phyloP scores from a whole-genome alignment of 2,329 filamentous ascomycete genomes.

The Nannizziopsis barbatae region DNA sequence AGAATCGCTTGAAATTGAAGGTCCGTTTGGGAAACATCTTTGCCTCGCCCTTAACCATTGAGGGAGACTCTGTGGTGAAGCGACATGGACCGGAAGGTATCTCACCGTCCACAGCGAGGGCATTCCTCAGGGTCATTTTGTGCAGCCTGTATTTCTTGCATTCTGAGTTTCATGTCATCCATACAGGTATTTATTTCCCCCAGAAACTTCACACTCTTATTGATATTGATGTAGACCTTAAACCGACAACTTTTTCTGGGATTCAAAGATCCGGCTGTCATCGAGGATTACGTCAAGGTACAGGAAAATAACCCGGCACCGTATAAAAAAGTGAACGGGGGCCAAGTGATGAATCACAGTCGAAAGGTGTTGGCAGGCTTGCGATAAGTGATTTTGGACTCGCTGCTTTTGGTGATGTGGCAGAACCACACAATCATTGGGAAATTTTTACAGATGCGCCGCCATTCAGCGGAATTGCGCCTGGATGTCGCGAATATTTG shows the following conservation, averaged over 20 bases:
- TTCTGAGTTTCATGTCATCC: constrained; percentile 32
- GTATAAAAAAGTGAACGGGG: neutral
- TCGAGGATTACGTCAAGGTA: constrained; percentile 9
- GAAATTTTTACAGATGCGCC: constrained; percentile 12
- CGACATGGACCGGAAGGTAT: constrained; percentile 21
- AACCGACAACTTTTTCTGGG: constrained; percentile 35
- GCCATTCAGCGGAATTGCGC: neutral
- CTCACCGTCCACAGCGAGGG: constrained; percentile 24
- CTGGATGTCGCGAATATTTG: neutral
- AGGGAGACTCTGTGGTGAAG: constrained; percentile 28
- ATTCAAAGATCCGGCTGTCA: constrained; percentile 21
- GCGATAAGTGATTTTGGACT: neutral
- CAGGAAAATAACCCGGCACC: constrained; percentile 1
- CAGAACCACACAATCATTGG: constrained; percentile 16
- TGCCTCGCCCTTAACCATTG: constrained; percentile 29
- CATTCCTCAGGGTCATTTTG: constrained; percentile 28
- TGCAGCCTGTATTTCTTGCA: constrained; percentile 36
- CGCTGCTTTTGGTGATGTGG: constrained; percentile 4
- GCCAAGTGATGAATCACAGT: constrained; percentile 3
- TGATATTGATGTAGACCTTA: constrained; percentile 25
- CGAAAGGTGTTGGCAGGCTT: neutral
- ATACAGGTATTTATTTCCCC: constrained; percentile 29
- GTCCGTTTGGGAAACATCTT: constrained; percentile 24
- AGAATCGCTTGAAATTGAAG: constrained; percentile 26
- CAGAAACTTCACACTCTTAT: neutral